Percentiles rank a stretch among this genome's conserved stretches.
Conservation (phyloP, 1,284 basidiomycete genomes). For the Austroboletus rostrupii region DNA sequence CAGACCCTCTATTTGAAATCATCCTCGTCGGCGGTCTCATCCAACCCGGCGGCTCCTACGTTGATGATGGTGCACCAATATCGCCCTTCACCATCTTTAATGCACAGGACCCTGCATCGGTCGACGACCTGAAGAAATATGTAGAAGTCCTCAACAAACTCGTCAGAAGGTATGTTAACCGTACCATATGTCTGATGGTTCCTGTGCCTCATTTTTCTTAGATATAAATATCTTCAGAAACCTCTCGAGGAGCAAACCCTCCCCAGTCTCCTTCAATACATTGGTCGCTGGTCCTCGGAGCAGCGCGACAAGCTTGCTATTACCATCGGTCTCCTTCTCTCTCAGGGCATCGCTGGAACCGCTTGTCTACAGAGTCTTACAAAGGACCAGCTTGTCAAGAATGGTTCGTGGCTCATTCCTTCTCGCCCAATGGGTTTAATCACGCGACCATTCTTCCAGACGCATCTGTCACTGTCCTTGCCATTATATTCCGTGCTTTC, state of each 20-base stretch:
- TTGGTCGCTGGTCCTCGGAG: slow-evolving; percentile 74
- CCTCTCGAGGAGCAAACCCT: slow-evolving; percentile 87
- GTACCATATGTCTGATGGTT: slow-evolving; percentile 1
- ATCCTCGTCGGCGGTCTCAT: slow-evolving; percentile 91
- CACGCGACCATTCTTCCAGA: slow-evolving; percentile 41
- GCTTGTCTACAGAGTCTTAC: slow-evolving; percentile 78
- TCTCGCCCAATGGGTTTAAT: neutral
- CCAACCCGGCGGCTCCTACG: slow-evolving; percentile 89
- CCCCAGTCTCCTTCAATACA: slow-evolving; percentile 84
- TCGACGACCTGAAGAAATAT: slow-evolving; percentile 87
- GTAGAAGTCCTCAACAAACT: slow-evolving; percentile 93
- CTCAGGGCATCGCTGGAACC: slow-evolving; percentile 76
- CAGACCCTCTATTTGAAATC: slow-evolving; percentile 92
- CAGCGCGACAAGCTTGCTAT: slow-evolving; percentile 82
- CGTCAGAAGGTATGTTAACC: slow-evolving; percentile 70
- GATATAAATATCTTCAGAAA: slow-evolving; percentile 98
- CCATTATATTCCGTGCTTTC: slow-evolving; percentile 77
- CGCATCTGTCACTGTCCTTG: slow-evolving; percentile 74
- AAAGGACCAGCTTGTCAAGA: slow-evolving; percentile 94
- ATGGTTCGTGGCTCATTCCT: slow-evolving; percentile 48
- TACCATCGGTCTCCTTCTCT: slow-evolving; percentile 77
- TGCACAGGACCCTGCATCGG: slow-evolving; percentile 70
- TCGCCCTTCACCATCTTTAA: slow-evolving; percentile 85
- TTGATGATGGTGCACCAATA: slow-evolving; percentile 80
- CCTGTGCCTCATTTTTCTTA: slow-evolving; percentile 30